Evolutionary conservation across 176 grass and related monocot species (phyloP), one percentile per base, ranked within the genome.

Genomic region (Aegilops sharonensis): DNA sequence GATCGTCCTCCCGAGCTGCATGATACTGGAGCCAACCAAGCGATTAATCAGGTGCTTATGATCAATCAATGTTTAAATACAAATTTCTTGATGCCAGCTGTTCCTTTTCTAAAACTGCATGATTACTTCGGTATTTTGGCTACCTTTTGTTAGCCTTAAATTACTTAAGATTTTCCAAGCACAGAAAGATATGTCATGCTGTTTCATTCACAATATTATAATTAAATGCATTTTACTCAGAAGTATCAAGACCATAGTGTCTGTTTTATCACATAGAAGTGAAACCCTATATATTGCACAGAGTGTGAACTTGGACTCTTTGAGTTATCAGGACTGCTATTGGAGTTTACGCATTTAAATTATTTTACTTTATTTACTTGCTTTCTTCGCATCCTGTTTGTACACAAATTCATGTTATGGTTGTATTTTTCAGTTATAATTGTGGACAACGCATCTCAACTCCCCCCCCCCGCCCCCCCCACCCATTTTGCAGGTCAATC

Each of bases 1-100:
- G 96, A 95, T 86, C 96, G 96, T 75, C 96, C 96, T 78, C 96
- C 96, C 56, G 96, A 98, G 78, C 87, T 98, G 56, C 91, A 95
- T 80, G 96, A 91, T 86, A 90, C 81, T 84, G 96, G 96, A 87
- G 96, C 96, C 65, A 95, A 98, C 81, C 96, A 98, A 89, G 81
- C 91, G 0, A 94, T 98, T 81, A 91, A 95, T 95, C 96, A 98
- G 96, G 96, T 98, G 37, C 30, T 72, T 34, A 6, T 86, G 9
- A 45, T 39, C 40, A 57, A 88, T 60, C 37, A 20, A 73, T 42
- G 71, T 78, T 81, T 73, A 85, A 72, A 77, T 82, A 71, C 48
- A 62, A 91, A 75, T 65, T 80, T 81, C 47, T 83, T 84, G 31
- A 35, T 18, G 32, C 24, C 25, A 57, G 32, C 64, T 78, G 72